Evolutionary conservation across 805 yeast genomes (phyloP).

Genomic region (Lachancea nothofagi): DNA sequence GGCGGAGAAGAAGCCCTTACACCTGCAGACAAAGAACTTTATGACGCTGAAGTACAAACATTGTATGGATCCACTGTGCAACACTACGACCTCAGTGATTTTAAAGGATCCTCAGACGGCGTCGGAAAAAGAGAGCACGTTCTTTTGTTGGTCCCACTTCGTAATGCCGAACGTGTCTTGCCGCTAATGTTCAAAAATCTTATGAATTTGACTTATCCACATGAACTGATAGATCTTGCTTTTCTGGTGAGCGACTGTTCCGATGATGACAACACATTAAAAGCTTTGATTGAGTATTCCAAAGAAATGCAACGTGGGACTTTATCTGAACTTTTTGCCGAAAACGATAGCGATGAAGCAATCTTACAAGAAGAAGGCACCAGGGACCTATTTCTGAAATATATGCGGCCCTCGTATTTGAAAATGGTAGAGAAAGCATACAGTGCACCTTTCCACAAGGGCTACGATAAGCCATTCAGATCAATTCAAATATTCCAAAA

Average conservation of each 20-base stretch:
- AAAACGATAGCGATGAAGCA: slow-evolving; percentile 36
- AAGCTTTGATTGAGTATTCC: slow-evolving; percentile 58
- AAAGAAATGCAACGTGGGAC: slow-evolving; percentile 68
- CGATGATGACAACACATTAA: slow-evolving; percentile 57
- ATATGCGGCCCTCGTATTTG: slow-evolving; percentile 63
- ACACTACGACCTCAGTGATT: slow-evolving; percentile 55
- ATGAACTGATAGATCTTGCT: slow-evolving; percentile 70
- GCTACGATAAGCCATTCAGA: slow-evolving; percentile 65
- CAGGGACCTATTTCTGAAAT: slow-evolving; percentile 56
- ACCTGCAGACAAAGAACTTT: slow-evolving; percentile 26
- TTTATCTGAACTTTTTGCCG: slow-evolving; percentile 38
- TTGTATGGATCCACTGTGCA: slow-evolving; percentile 47
- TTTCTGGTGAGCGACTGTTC: slow-evolving; percentile 79
- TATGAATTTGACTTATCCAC: slow-evolving; percentile 84
- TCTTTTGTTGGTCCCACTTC: slow-evolving; percentile 64
- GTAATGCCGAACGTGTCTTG: slow-evolving; percentile 72
- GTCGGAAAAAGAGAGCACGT: slow-evolving; percentile 52
- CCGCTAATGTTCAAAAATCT: slow-evolving; percentile 80
- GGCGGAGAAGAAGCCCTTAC: slow-evolving; percentile 32
- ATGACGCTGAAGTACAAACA: slow-evolving; percentile 34
- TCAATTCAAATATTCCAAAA: slow-evolving; percentile 74
- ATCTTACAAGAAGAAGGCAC: slow-evolving; percentile 44
- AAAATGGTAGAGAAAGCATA: slow-evolving; percentile 54
- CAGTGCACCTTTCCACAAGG: slow-evolving; percentile 58
- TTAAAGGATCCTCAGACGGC: slow-evolving; percentile 49